phyloP scores from a whole-genome alignment of 768 basidiomycete species.

The Leccinum sublutescens region DNA sequence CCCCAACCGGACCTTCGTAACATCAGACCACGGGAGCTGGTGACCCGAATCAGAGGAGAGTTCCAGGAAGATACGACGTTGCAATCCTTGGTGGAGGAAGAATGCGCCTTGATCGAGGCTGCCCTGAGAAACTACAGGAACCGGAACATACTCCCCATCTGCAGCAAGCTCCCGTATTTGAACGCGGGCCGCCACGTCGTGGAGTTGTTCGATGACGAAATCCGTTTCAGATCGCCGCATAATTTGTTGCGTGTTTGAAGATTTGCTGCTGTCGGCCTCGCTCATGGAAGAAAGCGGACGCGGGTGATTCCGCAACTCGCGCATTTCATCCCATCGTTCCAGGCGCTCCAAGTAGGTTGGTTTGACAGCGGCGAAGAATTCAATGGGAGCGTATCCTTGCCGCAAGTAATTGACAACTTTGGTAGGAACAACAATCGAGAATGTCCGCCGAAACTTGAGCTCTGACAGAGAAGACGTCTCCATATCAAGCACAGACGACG shows the following conservation, averaged over 20 bases:
- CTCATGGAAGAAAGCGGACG: conserved; percentile 32
- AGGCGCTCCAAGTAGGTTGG: conserved; percentile 85
- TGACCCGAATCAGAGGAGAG: conserved; percentile 87
- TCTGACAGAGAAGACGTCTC: conserved; percentile 69
- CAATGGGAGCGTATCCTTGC: conserved; percentile 79
- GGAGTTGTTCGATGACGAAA: conserved; percentile 81
- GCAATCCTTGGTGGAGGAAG: conserved; percentile 89
- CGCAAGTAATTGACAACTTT: conserved; percentile 72
- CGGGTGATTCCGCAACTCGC: conserved; percentile 63
- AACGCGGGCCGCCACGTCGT: conserved; percentile 88
- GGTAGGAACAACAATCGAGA: conserved; percentile 72
- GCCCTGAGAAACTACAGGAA: conserved; percentile 76
- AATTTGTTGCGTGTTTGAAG: conserved; percentile 52
- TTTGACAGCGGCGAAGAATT: conserved; percentile 83
- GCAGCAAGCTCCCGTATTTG: conserved; percentile 85
- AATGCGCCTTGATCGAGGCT: conserved; percentile 82
- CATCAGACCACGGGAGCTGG: conserved; percentile 83
- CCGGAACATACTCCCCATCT: conserved; percentile 79
- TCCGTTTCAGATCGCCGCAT: conserved; percentile 95
- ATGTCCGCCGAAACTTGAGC: conserved; percentile 79
- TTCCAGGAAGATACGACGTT: conserved; percentile 74
- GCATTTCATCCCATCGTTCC: conserved; percentile 92
- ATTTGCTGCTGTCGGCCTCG: conserved; percentile 37
- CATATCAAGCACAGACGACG: conserved; percentile 73
- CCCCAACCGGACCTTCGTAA: conserved; percentile 74